These are phyloP conservation scores for Sequoiadendron giganteum DNA, from an alignment of 75 land plant species.

Conservation along the genomic window DNA sequence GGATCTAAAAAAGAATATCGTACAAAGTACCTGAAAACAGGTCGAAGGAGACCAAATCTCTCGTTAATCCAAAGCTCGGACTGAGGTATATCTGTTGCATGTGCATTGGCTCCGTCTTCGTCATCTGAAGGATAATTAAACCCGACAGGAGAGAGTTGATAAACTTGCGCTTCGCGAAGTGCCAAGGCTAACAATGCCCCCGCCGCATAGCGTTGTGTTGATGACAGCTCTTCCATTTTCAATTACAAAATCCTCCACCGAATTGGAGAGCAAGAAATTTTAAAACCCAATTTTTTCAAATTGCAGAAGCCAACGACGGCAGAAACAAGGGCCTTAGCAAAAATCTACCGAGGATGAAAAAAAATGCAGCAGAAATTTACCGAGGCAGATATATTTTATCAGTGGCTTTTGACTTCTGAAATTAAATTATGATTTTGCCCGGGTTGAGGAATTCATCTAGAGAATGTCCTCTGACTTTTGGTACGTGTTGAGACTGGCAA, in stretches of 20 bases:
- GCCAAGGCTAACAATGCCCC: slow-evolving; percentile 76
- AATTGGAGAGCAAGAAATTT: too few relatives aligned
- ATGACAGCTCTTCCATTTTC: slow-evolving; percentile 29
- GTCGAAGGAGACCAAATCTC: slow-evolving; percentile 67
- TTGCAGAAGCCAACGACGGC: background rate
- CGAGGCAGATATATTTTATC: background rate
- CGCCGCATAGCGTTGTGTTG: slow-evolving; percentile 81
- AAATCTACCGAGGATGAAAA: too few relatives aligned
- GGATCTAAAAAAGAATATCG: background rate
- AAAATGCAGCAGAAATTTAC: too few relatives aligned
- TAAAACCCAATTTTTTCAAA: background rate
- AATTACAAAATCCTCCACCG: background rate
- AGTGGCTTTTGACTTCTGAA: background rate
- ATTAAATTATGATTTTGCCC: background rate
- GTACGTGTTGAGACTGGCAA: background rate
- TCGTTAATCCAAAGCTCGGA: slow-evolving; percentile 64
- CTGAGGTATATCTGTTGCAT: slow-evolving; percentile 8
- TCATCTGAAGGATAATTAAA: slow-evolving; percentile 14
- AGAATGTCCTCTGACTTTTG: background rate
- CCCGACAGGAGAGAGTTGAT: slow-evolving; percentile 52
- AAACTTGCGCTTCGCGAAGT: slow-evolving; percentile 81
- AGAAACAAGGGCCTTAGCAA: background rate
- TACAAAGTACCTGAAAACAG: slow-evolving; percentile 66
- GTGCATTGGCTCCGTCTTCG: background rate
- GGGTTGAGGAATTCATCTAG: background rate